Base-by-base conservation (phyloP, 2,329 filamentous ascomycete species). In the Orbilia quercus region DNA sequence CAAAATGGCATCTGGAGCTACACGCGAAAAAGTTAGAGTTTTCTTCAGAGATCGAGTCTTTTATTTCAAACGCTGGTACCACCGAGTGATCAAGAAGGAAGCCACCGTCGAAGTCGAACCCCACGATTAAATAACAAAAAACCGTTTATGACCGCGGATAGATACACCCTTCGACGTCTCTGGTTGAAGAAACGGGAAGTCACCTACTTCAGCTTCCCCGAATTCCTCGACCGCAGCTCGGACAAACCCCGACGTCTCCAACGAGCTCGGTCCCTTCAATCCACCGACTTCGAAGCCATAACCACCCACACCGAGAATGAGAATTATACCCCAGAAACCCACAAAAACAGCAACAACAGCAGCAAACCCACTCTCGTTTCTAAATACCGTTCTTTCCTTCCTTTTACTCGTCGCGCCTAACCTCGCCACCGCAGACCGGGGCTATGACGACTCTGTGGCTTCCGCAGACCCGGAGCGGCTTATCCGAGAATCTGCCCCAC, bases 181-280 rank as follows among this genome's bases (percentile, higher is more conserved):
- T 73, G 69, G 69, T 73, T 73, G 69, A 73, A 73, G 69, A 73
- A 66, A 66, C 60, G 69, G 69, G 69, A 73, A 22, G 69, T 66
- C 23, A 66, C 60, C 11, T 73, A 73, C 47, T 73, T 73, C 34
- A 73, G 69, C 55, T 73, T 73, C 22, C 69, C 69, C 7, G 69
- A 66, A 48, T 73, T 73, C 34, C 54, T 66, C 47, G 69, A 73
- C 48, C 60, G 55, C 28, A 66, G 69, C 25, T 51, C 60, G 9
- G 60, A 66, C 55, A 66, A 73, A 36, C 69, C 69, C 18, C 47
- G 47, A 62, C 60, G 54, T 22, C 69, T 73, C 55, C 60, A 47
- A 12, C 60, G 69, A 60, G 69, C 69, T 7, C 60, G 60, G 50
- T 62, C 69, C 22, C 69, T 73, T 73, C 69, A 50, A 60, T 55